Evolutionary conservation across 352 stramenopile species (phyloP).

Genomic region (Phytophthora vignae): DNA sequence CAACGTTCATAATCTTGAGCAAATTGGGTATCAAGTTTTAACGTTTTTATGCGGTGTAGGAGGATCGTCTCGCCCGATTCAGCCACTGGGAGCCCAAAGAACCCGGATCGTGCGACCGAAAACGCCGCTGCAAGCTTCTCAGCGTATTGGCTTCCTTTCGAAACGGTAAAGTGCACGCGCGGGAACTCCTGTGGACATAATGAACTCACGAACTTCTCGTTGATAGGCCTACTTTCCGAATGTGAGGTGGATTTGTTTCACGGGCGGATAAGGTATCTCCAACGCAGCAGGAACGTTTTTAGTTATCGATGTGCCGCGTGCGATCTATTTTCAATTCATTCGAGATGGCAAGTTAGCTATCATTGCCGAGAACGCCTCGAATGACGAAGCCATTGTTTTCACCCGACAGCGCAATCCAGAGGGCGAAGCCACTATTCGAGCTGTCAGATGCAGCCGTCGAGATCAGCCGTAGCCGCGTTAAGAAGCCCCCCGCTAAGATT

Average conservation of each 20-base stretch:
- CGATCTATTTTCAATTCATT: conserved; percentile 34
- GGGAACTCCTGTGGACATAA: neutral
- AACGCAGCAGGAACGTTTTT: neutral
- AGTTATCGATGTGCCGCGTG: conserved; percentile 10
- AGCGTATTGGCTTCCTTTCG: conserved; percentile 65
- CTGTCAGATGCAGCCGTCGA: conserved; percentile 30
- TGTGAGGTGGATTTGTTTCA: conserved; percentile 25
- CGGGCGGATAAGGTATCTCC: neutral
- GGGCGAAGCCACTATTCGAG: conserved; percentile 48
- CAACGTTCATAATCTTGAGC: neutral
- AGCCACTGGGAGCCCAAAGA: conserved; percentile 50
- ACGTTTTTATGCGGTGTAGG: conserved; percentile 14
- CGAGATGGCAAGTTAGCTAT: conserved; percentile 4
- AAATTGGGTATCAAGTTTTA: conserved; percentile 9
- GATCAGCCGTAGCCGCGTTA: conserved; percentile 1
- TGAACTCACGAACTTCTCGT: neutral
- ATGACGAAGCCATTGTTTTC: conserved; percentile 31
- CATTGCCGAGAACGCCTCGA: conserved; percentile 15
- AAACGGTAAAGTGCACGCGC: conserved; percentile 51
- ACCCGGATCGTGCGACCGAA: conserved; percentile 74
- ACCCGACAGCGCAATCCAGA: conserved; percentile 35
- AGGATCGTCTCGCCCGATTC: conserved; percentile 42
- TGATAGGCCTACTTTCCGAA: conserved; percentile 42
- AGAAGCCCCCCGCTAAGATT: conserved; percentile 3
- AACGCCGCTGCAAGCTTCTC: conserved; percentile 70